Evolutionary conservation across 257 asterid species (phyloP).

Genomic region (Cruciata laevipes): DNA sequence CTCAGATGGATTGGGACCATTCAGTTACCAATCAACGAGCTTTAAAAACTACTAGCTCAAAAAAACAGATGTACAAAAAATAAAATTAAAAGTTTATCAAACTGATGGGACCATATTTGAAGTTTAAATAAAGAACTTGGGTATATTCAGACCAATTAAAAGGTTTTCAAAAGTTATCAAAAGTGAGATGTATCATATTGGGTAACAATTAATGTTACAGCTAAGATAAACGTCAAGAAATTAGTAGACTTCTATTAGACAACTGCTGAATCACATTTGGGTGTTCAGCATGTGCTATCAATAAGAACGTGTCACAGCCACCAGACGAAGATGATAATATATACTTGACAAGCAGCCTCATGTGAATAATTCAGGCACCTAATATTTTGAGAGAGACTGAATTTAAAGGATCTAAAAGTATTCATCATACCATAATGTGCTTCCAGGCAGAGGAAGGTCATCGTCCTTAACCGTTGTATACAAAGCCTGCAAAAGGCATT

Average conservation of each 20-base stretch:
- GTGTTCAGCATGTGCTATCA: not conserved
- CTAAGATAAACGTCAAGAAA: not conserved
- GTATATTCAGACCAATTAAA: not conserved
- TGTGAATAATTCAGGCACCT: not conserved
- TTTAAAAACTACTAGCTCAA: not conserved
- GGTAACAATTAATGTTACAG: not conserved
- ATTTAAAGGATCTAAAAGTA: not conserved
- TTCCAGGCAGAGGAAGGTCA: slow-evolving; percentile 93
- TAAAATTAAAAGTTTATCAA: not conserved
- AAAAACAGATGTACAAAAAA: not conserved
- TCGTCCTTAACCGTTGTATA: slow-evolving; percentile 68
- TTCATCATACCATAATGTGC: slow-evolving; percentile 64
- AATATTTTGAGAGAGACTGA: not conserved
- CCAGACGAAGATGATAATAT: not conserved
- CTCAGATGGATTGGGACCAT: not conserved
- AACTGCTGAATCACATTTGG: not conserved
- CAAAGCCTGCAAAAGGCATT: slow-evolving; percentile 87
- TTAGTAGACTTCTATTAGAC: not conserved
- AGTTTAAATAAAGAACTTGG: not conserved
- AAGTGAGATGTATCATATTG: not conserved
- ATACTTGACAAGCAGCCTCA: not conserved
- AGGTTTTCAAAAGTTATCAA: not conserved
- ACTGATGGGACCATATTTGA: not conserved
- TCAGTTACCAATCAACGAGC: not conserved
- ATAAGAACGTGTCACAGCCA: not conserved